Evolutionary conservation across 2,329 filamentous ascomycete genomes (phyloP).

Genomic region (Fusarium chlamydosporum): DNA sequence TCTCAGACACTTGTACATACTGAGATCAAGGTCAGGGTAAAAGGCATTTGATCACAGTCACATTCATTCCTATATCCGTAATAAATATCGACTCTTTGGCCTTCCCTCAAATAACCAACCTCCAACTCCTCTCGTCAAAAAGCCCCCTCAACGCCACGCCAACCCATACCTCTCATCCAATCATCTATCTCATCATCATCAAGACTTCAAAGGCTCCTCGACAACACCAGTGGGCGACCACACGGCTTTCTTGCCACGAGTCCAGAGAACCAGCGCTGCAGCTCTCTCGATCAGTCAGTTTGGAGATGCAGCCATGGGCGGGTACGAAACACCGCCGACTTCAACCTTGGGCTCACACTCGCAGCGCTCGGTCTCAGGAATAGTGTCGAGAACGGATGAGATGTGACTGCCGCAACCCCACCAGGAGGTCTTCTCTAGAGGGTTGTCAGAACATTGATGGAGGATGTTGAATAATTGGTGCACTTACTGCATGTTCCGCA

Average conservation of each 20-base stretch:
- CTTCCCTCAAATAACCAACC: background rate
- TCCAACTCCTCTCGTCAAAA: background rate
- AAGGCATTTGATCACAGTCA: background rate
- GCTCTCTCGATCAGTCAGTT: slow-evolving; percentile 56
- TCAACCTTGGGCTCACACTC: slow-evolving; percentile 74
- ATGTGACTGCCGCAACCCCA: slow-evolving; percentile 76
- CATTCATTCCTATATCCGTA: background rate
- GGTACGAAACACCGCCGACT: slow-evolving; percentile 72
- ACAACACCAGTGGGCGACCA: slow-evolving; percentile 53
- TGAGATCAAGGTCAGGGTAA: too few relatives aligned
- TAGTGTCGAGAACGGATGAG: slow-evolving; percentile 70
- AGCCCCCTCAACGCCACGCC: slow-evolving; percentile 18
- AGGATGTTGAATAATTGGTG: too few relatives aligned
- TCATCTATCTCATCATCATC: background rate
- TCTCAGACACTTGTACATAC: too few relatives aligned
- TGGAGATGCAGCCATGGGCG: slow-evolving; percentile 69
- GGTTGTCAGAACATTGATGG: slow-evolving; percentile 1
- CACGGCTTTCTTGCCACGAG: slow-evolving; percentile 49
- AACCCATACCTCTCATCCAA: background rate
- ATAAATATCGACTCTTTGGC: background rate
- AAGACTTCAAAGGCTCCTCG: slow-evolving; percentile 47
- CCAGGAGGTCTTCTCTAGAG: slow-evolving; percentile 62
- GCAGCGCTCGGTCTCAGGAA: slow-evolving; percentile 73
- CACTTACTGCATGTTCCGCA: slow-evolving; percentile 74
- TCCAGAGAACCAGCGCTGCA: slow-evolving; percentile 51